Evolutionary conservation across 23 red algal genomes (phyloP).

Genomic region (Gracilaria domingensis): DNA sequence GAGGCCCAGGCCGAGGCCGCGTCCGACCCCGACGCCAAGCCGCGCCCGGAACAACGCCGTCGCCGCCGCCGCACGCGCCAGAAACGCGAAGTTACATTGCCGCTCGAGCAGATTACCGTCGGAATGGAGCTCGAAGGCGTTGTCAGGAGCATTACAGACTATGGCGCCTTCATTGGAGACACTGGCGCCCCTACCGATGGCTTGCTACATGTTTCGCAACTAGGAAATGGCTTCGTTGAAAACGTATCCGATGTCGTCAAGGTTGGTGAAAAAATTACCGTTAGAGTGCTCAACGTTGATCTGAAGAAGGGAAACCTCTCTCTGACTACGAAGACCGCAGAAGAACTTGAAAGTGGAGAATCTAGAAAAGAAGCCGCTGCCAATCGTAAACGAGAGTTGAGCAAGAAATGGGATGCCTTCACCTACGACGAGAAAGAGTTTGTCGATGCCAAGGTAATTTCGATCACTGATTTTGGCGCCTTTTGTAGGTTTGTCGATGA

Average conservation of each 20-base stretch:
- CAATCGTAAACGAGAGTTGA: slow-evolving; percentile 27
- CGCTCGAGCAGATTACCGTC: slow-evolving; percentile 55
- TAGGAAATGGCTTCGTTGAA: slow-evolving; percentile 83
- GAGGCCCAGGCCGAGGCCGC: background rate
- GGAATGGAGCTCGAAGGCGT: slow-evolving; percentile 75
- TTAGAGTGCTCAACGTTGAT: slow-evolving; percentile 83
- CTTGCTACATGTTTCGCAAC: slow-evolving; percentile 96
- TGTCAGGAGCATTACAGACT: slow-evolving; percentile 77
- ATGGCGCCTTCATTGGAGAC: slow-evolving; percentile 93
- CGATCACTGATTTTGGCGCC: slow-evolving; percentile 92
- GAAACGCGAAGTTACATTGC: slow-evolving; percentile 60
- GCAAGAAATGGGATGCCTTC: slow-evolving; percentile 65
- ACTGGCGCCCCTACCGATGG: slow-evolving; percentile 88
- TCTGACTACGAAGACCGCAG: slow-evolving; percentile 65
- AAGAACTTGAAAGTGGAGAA: slow-evolving; percentile 37
- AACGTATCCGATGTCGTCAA: slow-evolving; percentile 82
- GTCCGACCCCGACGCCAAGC: background rate
- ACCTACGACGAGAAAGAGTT: slow-evolving; percentile 71
- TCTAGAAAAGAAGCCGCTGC: slow-evolving; percentile 38
- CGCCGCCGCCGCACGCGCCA: slow-evolving; percentile 20
- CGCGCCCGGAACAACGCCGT: slow-evolving; percentile 2
- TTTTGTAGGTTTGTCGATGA: slow-evolving; percentile 80
- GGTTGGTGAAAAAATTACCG: slow-evolving; percentile 76
- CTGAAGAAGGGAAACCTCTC: slow-evolving; percentile 88
- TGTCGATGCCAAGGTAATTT: slow-evolving; percentile 85